Conservation (phyloP, 1,139 yeast genomes). For the Yamadazyma oceani region DNA sequence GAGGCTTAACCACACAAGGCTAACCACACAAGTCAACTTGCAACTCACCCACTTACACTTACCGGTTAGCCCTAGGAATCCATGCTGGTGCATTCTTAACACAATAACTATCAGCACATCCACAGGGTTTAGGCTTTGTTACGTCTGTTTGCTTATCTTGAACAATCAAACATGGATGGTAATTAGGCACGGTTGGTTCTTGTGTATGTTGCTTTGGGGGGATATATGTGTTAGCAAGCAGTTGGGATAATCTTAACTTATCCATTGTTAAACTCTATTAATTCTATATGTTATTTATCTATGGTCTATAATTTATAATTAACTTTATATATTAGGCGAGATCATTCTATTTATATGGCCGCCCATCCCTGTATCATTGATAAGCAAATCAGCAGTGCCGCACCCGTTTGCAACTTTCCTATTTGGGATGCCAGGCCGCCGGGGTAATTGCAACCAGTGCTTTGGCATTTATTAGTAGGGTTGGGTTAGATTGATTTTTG, state of each 20-base stretch:
- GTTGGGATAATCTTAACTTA: constrained; percentile 25
- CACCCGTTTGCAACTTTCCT: neutral
- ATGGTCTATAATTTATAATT: too few species aligned
- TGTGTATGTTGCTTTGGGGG: constrained; percentile 25
- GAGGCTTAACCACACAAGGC: too few species aligned
- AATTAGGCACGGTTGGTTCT: constrained; percentile 30
- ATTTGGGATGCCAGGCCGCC: neutral
- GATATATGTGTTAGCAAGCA: constrained; percentile 32
- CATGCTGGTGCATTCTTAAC: constrained; percentile 43
- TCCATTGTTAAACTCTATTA: constrained; percentile 27
- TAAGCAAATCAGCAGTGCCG: neutral
- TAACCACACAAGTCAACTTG: too few species aligned
- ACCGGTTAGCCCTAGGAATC: constrained; percentile 33
- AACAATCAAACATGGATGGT: constrained; percentile 47
- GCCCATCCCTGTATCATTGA: neutral
- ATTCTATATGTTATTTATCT: neutral
- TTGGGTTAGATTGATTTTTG: too few species aligned
- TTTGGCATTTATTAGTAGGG: neutral
- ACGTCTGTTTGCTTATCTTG: constrained; percentile 46
- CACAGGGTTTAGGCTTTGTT: constrained; percentile 39
- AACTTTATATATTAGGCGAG: too few species aligned
- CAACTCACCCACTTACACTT: neutral
- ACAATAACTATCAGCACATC: constrained; percentile 46
- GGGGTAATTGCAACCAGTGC: too few species aligned
- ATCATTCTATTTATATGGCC: neutral